These are phyloP conservation scores for Ceratobasidium sp. DNA, from an alignment of 1,284 basidiomycete genomes.

Conservation along the genomic window DNA sequence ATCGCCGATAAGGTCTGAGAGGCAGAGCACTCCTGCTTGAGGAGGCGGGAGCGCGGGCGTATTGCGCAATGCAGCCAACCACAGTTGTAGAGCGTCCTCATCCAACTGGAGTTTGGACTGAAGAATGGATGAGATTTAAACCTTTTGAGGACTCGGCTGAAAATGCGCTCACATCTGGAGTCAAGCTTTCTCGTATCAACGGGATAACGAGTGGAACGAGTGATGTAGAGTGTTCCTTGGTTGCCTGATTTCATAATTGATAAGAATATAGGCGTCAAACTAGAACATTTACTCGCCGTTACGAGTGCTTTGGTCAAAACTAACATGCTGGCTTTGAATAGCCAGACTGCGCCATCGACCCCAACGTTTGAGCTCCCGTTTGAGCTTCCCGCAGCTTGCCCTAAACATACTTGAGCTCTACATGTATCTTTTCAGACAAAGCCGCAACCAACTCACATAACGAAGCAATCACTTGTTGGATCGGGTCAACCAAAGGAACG, in stretches of 20 bases:
- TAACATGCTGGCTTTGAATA: conserved; percentile 79
- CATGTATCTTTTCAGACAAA: not conserved
- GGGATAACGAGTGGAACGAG: conserved; percentile 70
- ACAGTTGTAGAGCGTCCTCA: conserved; percentile 76
- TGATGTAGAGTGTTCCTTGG: conserved; percentile 64
- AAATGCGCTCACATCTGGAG: conserved; percentile 59
- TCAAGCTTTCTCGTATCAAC: conserved; percentile 76
- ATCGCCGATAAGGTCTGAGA: conserved; percentile 73
- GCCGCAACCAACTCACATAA: conserved; percentile 66
- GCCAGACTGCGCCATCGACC: conserved; percentile 61
- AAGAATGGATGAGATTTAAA: not conserved
- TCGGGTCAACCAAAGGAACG: conserved; percentile 68
- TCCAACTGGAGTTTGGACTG: conserved; percentile 78
- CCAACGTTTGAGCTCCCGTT: conserved; percentile 63
- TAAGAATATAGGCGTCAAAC: not conserved
- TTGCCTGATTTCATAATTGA: conserved; percentile 55
- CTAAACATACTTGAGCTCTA: not conserved
- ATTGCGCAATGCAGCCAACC: conserved; percentile 77
- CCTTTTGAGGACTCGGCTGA: not conserved
- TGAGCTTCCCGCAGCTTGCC: conserved; percentile 21
- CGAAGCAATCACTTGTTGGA: conserved; percentile 57
- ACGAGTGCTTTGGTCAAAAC: conserved; percentile 76
- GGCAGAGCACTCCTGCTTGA: conserved; percentile 56
- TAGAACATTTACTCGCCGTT: conserved; percentile 55
- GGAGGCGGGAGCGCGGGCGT: conserved; percentile 60